phyloP scores from a whole-genome alignment of 225 moss, liverwort and hornwort genomes.

The Neckera pumila region DNA sequence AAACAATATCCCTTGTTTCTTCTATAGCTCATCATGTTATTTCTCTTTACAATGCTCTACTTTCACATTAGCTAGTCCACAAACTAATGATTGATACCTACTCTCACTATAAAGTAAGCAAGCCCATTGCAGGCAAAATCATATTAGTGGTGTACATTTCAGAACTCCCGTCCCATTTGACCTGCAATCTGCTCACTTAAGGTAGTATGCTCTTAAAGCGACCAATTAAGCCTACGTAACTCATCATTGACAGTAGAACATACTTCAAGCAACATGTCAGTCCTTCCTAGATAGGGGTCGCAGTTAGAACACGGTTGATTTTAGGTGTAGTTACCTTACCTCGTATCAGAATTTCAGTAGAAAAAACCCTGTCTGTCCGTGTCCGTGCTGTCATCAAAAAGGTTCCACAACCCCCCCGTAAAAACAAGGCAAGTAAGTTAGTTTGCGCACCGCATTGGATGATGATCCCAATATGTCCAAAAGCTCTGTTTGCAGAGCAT shows the following conservation, averaged over 20 bases:
- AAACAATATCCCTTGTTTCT: neutral
- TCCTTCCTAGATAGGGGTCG: too few species aligned
- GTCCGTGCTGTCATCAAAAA: neutral
- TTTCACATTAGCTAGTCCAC: neutral
- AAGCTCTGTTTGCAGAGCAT: neutral
- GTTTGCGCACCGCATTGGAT: too few species aligned
- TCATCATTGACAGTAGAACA: too few species aligned
- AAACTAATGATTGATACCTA: neutral
- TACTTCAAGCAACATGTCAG: too few species aligned
- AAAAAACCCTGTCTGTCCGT: neutral
- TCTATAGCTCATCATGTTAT: rapidly evolving
- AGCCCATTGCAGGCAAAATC: neutral
- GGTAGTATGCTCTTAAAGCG: too few species aligned
- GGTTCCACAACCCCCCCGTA: neutral
- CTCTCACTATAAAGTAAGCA: too few species aligned
- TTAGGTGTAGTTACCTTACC: too few species aligned
- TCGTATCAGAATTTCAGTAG: neutral
- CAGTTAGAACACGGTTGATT: too few species aligned
- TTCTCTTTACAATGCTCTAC: neutral
- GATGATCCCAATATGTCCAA: neutral
- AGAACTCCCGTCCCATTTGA: neutral
- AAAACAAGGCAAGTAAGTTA: neutral
- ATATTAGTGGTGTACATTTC: neutral
- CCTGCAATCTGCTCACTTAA: neutral
- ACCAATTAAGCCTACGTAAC: too few species aligned